Evolutionary conservation across 768 basidiomycete species (phyloP), one percentile per base, ranked within the genome.

Genomic region (Hydnomerulius pinastri): DNA sequence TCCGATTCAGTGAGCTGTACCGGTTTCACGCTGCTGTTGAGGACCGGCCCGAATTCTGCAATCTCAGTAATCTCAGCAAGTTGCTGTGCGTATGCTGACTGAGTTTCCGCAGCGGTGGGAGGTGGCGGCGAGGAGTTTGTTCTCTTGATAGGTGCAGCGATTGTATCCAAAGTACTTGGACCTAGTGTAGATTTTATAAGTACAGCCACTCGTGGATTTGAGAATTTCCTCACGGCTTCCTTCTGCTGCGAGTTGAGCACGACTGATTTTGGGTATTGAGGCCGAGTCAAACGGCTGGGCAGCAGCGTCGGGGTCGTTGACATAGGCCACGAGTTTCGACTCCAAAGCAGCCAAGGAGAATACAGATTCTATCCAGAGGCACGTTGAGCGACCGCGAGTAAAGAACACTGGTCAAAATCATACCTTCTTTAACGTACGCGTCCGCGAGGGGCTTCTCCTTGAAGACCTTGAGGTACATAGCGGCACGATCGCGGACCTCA

Each of bases 401-500:
- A 27, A 24, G 28, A 24, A 30, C 24, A 37, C 0, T 8, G 20
- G 12, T n/a, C 43, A 42, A 46, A 48, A 17, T 54, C 78, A 39
- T 55, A 94, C 96, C 96, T 73, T 97, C 93, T 73, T 89, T 93
- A 56, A 98, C 83, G 65, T 94, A 98, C 15, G 80, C 78, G 61
- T 91, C 86, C 9, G 91, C 92, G 49, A 99, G 76, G 9, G 80
- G 71, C 56, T 88, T 81, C 64, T 89, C 90, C 58, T 85, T 80
- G 64, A 96, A 83, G 4, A 89, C 81, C 69, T 82, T 87, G 54
- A 98, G 80, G 69, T 97, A 98, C 71, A 99, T 79, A 8, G 97
- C 91, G 4, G 97, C 97, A 43, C 97, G 89, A 70, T 99, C 97
- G 37, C 97, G 86, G 46, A 99, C 97, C 75, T 99, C 97, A 62